Evolutionary conservation across 2,329 filamentous ascomycete species (phyloP).

Genomic region (Talaromyces sp.): DNA sequence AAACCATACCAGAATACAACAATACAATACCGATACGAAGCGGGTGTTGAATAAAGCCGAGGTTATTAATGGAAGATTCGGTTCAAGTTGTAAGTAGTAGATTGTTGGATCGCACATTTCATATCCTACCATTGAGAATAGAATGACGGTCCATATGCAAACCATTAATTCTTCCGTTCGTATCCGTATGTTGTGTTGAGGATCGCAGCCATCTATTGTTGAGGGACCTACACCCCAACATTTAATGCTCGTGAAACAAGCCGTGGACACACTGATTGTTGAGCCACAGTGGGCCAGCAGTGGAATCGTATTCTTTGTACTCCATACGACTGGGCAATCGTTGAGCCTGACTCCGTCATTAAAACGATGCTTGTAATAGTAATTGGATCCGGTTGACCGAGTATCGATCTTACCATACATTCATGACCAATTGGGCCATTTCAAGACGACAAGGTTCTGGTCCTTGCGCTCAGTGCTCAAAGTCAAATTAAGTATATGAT

Average conservation of each 20-base stretch:
- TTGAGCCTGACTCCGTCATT: not conserved
- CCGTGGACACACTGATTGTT: not conserved
- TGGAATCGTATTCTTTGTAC: not conserved
- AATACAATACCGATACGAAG: not conserved
- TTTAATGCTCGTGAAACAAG: not conserved
- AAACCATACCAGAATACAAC: not conserved
- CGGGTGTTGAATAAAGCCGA: not conserved
- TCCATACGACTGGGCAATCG: not conserved
- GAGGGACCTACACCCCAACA: conserved; percentile 1
- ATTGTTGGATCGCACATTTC: not conserved
- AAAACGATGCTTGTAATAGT: not conserved
- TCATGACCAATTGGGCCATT: not conserved
- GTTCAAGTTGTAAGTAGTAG: not conserved
- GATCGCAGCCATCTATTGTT: not conserved
- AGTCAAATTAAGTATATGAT: not conserved
- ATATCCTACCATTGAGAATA: not conserved
- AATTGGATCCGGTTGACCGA: not conserved
- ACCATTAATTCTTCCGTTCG: not conserved
- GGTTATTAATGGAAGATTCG: not conserved
- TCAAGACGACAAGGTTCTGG: not conserved
- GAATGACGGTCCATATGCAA: not conserved
- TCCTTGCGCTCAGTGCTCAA: not conserved
- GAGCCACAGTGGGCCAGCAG: not conserved
- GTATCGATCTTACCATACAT: not conserved
- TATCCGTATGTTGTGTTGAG: not conserved